Base-by-base conservation (phyloP, 2,329 filamentous ascomycete genomes). In the Hansfordia pulvinata region DNA sequence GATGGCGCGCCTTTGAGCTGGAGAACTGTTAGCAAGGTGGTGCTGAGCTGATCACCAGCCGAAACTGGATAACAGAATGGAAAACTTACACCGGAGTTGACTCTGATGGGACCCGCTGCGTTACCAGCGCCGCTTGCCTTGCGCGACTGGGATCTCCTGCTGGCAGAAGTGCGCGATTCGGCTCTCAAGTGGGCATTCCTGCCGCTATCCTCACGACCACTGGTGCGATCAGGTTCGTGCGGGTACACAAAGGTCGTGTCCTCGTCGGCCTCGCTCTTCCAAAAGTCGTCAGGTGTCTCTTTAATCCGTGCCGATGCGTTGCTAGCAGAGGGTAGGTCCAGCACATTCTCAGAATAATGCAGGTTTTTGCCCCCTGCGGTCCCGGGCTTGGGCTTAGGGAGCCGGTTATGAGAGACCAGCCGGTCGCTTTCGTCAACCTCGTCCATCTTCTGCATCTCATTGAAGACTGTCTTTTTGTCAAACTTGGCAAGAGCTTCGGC, bases 401-500 rank as follows among this genome's bases (percentile, higher is more conserved):
- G 43, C 18, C 83, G 72, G 47, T 96, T 96, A 54, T 93, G 85
- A 29, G 81, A 79, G 18, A 94, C 86, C 20, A 98, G 56, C n/a
- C 88, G 76, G 36, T 83, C 82, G 28, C 86, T 78, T 30, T 93
- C 86, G n/a, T 86, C 82, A 7, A 88, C 74, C 17, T 73, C 76
- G 41, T 96, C 88, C 30, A 92, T 83, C 38, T 81, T 83, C 32
- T 83, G 69, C 51, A 96, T 90, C 52, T 94, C 78, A 37, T 88
- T 80, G 47, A 98, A 98, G 7, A 96, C 73, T 2, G 76, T 76
- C 30, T 78, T 73, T 57, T 96, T 96, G 58, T 96, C 86, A 42
- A 96, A 96, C 45, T 93, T 93, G 24, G 83, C 86, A 17, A 96
- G 63, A 37, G 85, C 85, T 29, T 74, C 76, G 41, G 82, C 76